Evolutionary conservation across 1,284 basidiomycete genomes (phyloP), one percentile per base, ranked within the genome.

Genomic region (Mycena sp.): DNA sequence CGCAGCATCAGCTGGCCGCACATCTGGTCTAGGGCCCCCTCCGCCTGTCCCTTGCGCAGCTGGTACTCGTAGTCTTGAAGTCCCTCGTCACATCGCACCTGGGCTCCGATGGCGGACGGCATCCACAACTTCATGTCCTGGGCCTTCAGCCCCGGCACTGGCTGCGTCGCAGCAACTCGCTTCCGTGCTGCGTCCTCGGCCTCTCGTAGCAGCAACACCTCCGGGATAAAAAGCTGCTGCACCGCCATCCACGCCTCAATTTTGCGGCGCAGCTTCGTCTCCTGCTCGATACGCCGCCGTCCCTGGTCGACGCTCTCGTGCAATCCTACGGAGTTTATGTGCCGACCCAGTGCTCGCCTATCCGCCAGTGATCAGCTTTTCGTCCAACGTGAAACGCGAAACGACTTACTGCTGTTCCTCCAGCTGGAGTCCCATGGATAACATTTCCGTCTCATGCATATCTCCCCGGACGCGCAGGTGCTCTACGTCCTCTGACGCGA

Each of bases 101-200:
- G 7, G 3, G 10, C 6, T 2, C 56, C 59, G 16, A 60, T 48
- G 4, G 39, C 55, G 22, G 66, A 67, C 3, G 66, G 66, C 4
- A 67, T 25, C 66, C 66, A 67, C 30, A 67, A 44, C 37, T 59
- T 59, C 44, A 66, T 46, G 39, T 59, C 55, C 37, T 67, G 66
- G 4, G 50, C 48, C 3, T 8, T 18, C 16, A 54, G 2, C 7
- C 66, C 66, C 4, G 59, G 50, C 30, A 61, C 4, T 9, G 46
- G 10, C 66, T 54, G 60, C 37, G 56, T 59, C 38, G 46, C 66
- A 5, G 50, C 57, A 6, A 54, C 20, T 1, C 41, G 66, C n/a
- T 38, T 52, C 14, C 66, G 56, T 38, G n/a, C 64, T 14, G 25
- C 48, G 7, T 62, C 67, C n/a, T 63, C 52, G 16, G 22, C n/a